Evolutionary conservation across 306 rosid species (phyloP).

Genomic region (Inga oerstediana): DNA sequence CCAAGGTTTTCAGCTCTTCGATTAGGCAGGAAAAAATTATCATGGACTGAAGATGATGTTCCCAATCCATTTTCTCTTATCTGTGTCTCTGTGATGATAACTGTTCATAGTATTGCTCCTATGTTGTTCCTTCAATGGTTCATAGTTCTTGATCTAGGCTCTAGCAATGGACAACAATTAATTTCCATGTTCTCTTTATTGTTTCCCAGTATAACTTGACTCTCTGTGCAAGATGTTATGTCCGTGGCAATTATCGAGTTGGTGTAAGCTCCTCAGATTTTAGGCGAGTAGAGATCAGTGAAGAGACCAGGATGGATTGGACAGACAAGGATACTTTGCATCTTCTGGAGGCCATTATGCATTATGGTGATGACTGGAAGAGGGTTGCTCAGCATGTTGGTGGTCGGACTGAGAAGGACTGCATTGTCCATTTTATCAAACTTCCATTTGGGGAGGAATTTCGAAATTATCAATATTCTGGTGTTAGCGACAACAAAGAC

Average conservation of each 20-base stretch:
- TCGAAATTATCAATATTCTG: slow-evolving; percentile 42
- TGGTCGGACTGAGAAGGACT: slow-evolving; percentile 91
- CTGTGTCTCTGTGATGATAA: not conserved
- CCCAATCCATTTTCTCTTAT: not conserved
- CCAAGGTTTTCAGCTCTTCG: not conserved
- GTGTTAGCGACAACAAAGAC: slow-evolving; percentile 11
- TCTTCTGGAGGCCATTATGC: slow-evolving; percentile 78
- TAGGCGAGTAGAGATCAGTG: slow-evolving; percentile 88
- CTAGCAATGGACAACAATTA: not conserved
- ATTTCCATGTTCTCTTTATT: slow-evolving; percentile 10
- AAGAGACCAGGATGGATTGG: slow-evolving; percentile 75
- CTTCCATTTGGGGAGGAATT: slow-evolving; percentile 85
- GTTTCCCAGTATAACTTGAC: slow-evolving; percentile 71
- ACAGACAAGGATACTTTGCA: slow-evolving; percentile 77
- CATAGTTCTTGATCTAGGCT: not conserved
- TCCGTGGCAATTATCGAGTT: slow-evolving; percentile 84
- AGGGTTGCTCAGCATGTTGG: slow-evolving; percentile 88
- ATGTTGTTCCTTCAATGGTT: not conserved
- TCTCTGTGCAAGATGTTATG: slow-evolving; percentile 95
- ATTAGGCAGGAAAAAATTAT: not conserved
- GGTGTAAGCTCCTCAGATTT: slow-evolving; percentile 86
- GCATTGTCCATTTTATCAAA: slow-evolving; percentile 76
- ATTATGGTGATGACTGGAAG: slow-evolving; percentile 90
- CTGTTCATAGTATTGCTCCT: not conserved
- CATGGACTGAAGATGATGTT: not conserved